These are phyloP conservation scores for Hyphopichia buzzinii DNA, from an alignment of 1,139 yeast genomes.

Conservation along the genomic window DNA sequence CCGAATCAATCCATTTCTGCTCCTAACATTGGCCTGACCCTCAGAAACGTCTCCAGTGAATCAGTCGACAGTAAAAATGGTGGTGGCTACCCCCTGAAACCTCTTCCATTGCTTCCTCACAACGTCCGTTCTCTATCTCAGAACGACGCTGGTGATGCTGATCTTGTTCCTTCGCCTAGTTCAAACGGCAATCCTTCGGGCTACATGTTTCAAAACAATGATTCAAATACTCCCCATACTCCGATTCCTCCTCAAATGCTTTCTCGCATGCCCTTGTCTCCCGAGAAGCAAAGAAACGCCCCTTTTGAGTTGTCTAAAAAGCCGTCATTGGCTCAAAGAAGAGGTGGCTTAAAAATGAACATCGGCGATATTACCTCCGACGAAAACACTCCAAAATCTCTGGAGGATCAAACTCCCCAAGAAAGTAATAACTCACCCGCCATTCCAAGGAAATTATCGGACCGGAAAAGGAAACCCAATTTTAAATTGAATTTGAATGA, in stretches of 20 bases:
- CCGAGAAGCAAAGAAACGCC: not conserved
- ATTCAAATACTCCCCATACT: not conserved
- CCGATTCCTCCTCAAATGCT: not conserved
- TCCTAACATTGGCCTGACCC: constrained; percentile 19
- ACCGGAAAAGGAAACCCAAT: constrained; percentile 34
- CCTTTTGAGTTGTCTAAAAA: constrained; percentile 28
- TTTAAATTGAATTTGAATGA: constrained; percentile 35
- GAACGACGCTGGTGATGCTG: constrained; percentile 6
- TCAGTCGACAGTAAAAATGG: not conserved
- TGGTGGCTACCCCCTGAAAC: not conserved
- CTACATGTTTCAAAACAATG: not conserved
- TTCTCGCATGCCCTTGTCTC: not conserved
- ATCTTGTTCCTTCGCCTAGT: constrained; percentile 4
- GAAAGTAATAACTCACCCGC: not conserved
- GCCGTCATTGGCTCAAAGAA: constrained; percentile 56
- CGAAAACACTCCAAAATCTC: no score
- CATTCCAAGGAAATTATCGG: constrained; percentile 33
- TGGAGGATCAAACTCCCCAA: not conserved
- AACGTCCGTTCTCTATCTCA: constrained; percentile 5
- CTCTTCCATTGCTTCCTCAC: not conserved
- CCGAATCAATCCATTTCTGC: constrained; percentile 8
- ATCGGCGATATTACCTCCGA: constrained; percentile 26
- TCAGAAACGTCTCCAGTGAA: constrained; percentile 4
- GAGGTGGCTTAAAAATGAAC: constrained; percentile 51
- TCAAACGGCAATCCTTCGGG: not conserved